These are phyloP conservation scores for Ophiostoma ulmi DNA, from an alignment of 2,329 filamentous ascomycete species.

Conservation along the genomic window DNA sequence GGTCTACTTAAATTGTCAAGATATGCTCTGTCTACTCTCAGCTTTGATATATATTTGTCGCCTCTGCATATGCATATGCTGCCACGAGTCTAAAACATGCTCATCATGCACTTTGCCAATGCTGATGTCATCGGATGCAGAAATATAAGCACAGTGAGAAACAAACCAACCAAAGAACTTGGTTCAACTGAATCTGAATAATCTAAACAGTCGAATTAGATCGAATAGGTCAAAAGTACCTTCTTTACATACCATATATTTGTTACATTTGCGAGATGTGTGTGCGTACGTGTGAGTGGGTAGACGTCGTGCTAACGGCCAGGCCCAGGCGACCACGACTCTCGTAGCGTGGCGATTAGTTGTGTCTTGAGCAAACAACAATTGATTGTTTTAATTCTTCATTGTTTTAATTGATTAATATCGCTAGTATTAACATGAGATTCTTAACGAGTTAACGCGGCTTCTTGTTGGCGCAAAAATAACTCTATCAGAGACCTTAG, in stretches of 20 bases:
- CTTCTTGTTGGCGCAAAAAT: slow-evolving; percentile 13
- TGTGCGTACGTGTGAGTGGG: slow-evolving; percentile 13
- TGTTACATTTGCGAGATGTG: slow-evolving; percentile 12
- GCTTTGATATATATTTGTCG: not conserved
- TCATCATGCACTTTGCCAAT: not conserved
- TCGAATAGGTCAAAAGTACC: too few species aligned
- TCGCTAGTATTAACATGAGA: not conserved
- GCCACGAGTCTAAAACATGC: slow-evolving; percentile 8
- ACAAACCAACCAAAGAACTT: too few species aligned
- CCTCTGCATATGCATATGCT: not conserved
- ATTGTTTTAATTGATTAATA: not conserved
- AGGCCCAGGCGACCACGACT: slow-evolving; percentile 5
- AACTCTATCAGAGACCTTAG: not conserved
- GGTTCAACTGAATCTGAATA: too few species aligned
- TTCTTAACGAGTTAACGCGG: not conserved
- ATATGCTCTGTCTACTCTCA: not conserved
- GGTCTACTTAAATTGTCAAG: not conserved
- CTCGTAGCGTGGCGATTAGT: not conserved
- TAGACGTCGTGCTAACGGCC: slow-evolving; percentile 8
- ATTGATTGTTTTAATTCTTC: not conserved
- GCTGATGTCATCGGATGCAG: not conserved
- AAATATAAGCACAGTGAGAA: not conserved
- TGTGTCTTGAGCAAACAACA: not conserved
- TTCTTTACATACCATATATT: not conserved
- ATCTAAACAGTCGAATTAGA: too few species aligned